phyloP scores from a whole-genome alignment of 2,329 filamentous ascomycete genomes.

The Aschersonia sp. region DNA sequence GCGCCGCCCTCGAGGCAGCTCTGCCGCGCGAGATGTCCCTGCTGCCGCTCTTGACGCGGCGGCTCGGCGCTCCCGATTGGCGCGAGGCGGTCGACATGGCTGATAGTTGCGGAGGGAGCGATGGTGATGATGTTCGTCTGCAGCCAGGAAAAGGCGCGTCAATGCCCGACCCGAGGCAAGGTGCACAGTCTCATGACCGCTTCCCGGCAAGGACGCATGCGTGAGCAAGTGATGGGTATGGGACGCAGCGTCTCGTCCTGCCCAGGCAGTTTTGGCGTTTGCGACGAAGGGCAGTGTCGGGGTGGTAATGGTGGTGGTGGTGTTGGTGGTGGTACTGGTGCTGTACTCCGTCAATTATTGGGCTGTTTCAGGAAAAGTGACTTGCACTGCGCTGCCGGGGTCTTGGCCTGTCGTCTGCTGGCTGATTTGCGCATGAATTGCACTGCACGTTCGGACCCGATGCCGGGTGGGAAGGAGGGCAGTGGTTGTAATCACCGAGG shows the following conservation, averaged over 20 bases:
- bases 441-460: no score
- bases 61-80: conserved; percentile 28
- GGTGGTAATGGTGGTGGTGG: no score
- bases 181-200: conserved; percentile 1
- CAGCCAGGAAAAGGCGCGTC: conserved; percentile 13
- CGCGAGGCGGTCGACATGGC: conserved; percentile 38
- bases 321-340: no score
- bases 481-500: no score
- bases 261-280: neutral
- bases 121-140: neutral
- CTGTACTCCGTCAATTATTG: no score
- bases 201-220: neutral
- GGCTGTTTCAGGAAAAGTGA: neutral
- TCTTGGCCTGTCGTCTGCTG: neutral
- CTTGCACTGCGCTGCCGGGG: neutral
- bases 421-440: neutral
- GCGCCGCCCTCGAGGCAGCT: conserved; percentile 20
- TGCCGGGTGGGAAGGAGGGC: no score
- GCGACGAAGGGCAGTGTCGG: neutral
- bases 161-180: conserved; percentile 11
- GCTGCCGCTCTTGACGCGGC: conserved; percentile 29
- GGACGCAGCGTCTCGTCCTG: neutral
- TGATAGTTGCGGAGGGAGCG: conserved; percentile 1
- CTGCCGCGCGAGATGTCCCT: conserved; percentile 25
- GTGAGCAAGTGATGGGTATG: neutral